Evolutionary conservation across 805 yeast genomes (phyloP).

Genomic region (Teunomyces cretensis): DNA sequence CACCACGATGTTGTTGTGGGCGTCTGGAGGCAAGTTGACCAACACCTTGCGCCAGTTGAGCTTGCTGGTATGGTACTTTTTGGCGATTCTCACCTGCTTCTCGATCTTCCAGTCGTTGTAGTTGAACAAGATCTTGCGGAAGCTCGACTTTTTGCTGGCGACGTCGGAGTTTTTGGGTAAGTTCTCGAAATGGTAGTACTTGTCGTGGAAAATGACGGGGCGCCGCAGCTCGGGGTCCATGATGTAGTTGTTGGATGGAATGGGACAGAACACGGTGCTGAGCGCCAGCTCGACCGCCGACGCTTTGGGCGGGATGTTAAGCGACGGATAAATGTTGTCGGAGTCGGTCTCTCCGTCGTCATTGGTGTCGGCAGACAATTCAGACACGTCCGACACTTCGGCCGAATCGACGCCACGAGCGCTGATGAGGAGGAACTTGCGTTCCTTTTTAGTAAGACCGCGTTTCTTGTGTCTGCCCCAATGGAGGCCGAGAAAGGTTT

Average conservation of each 20-base stretch:
- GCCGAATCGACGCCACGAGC: constrained; percentile 17
- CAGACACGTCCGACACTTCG: no score
- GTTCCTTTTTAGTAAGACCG: constrained; percentile 13
- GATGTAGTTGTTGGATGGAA: constrained; percentile 34
- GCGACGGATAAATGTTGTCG: constrained; percentile 3
- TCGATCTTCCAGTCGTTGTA: constrained; percentile 35
- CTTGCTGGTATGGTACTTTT: constrained; percentile 36
- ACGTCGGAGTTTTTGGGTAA: constrained; percentile 20
- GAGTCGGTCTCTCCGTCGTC: constrained; percentile 6
- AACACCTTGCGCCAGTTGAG: constrained; percentile 46
- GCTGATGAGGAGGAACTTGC: constrained; percentile 16
- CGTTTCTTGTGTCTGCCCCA: constrained; percentile 1
- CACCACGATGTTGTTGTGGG: constrained; percentile 46
- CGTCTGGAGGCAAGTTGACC: constrained; percentile 45
- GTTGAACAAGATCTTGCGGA: constrained; percentile 19
- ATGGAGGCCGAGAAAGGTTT: background rate
- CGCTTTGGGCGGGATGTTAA: constrained; percentile 47
- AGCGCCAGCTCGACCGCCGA: constrained; percentile 43
- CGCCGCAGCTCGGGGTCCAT: constrained; percentile 33
- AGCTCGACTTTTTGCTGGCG: background rate
- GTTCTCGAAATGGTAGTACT: constrained; percentile 33
- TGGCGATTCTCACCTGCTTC: constrained; percentile 42
- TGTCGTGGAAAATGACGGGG: constrained; percentile 43
- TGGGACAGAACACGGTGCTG: constrained; percentile 39
- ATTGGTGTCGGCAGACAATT: background rate